phyloP scores from a whole-genome alignment of 257 asterid genomes.

The Solanum dulcamara region DNA sequence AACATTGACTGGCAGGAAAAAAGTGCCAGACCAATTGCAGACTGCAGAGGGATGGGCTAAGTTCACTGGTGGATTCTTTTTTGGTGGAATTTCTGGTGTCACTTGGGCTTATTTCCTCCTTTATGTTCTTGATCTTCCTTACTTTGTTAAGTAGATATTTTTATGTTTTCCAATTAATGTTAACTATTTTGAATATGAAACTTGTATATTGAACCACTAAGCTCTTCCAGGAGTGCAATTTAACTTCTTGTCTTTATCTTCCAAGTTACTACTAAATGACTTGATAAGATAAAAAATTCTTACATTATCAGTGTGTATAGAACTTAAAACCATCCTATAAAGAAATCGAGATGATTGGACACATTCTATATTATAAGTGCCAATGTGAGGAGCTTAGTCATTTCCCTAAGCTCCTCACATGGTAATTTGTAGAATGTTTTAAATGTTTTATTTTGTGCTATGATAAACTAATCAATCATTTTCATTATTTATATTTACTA shows the following conservation, averaged over 20 bases:
- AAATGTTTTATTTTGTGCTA: too few relatives aligned
- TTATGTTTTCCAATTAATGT: not conserved
- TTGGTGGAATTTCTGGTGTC: constrained; percentile 93
- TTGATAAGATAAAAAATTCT: not conserved
- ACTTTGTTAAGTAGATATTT: constrained; percentile 45
- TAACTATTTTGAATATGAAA: not conserved
- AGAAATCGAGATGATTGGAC: not conserved
- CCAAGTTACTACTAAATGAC: not conserved
- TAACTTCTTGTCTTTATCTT: not conserved
- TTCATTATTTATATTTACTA: too few relatives aligned
- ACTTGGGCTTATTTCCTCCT: constrained; percentile 86
- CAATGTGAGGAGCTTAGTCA: too few relatives aligned
- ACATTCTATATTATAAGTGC: too few relatives aligned
- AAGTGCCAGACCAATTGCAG: constrained; percentile 73
- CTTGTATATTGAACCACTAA: not conserved
- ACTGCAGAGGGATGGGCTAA: constrained; percentile 89
- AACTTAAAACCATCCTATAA: too few relatives aligned
- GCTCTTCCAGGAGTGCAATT: not conserved
- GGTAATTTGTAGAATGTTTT: too few relatives aligned
- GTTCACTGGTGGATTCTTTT: constrained; percentile 92
- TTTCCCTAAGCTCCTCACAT: too few relatives aligned
- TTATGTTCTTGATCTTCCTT: constrained; percentile 81
- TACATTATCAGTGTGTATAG: not conserved
- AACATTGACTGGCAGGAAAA: constrained; percentile 80
- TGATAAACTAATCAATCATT: too few relatives aligned